phyloP scores from a whole-genome alignment of 805 yeast genomes.

The Hanseniaspora clermontiae region DNA sequence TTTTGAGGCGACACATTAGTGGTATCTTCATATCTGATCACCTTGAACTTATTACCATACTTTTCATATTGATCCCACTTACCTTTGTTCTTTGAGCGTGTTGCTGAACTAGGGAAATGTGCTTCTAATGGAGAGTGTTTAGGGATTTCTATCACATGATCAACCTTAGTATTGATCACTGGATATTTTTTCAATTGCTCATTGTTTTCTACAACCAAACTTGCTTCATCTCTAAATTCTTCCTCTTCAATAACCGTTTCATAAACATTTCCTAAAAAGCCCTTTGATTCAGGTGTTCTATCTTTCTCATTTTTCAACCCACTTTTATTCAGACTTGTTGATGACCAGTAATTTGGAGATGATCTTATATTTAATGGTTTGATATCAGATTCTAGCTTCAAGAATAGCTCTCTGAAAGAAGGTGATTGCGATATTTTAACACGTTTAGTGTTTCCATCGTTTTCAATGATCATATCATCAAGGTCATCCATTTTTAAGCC shows the following conservation, averaged over 20 bases:
- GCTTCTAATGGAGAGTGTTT: constrained; percentile 12
- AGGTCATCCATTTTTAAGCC: background rate
- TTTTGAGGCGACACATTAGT: background rate
- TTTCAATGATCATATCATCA: background rate
- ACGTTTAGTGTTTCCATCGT: background rate
- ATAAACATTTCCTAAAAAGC: background rate
- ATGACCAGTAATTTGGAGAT: constrained; percentile 10
- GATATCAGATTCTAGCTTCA: constrained; percentile 7
- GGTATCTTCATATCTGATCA: constrained; percentile 1
- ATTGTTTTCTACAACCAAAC: background rate
- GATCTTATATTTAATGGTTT: background rate
- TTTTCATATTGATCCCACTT: background rate
- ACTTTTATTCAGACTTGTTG: background rate
- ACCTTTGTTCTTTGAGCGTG: background rate
- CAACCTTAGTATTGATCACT: background rate
- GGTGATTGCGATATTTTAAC: constrained; percentile 9
- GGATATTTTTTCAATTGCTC: background rate
- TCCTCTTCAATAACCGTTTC: constrained; percentile 2
- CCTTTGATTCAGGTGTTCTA: background rate
- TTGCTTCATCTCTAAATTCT: background rate
- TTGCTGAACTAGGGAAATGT: background rate
- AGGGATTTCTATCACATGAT: constrained; percentile 3
- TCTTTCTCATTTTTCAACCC: background rate
- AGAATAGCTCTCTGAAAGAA: constrained; percentile 12
- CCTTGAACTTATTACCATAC: constrained; percentile 11